phyloP scores from a whole-genome alignment of 2,329 filamentous ascomycete genomes.

The Ascomycota sp. region DNA sequence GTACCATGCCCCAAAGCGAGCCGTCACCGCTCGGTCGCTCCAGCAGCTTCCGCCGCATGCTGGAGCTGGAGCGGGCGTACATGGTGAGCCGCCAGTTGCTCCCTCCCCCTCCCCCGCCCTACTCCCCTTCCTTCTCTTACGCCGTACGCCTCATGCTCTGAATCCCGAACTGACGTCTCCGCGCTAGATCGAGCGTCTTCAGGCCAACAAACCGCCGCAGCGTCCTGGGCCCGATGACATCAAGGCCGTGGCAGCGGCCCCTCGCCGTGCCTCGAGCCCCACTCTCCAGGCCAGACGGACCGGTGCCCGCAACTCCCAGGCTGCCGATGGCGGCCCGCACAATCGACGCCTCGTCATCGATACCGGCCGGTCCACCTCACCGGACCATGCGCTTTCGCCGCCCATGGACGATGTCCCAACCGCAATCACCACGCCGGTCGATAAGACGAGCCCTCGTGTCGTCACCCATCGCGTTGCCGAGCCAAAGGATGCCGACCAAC shows the following conservation, averaged over 20 bases:
- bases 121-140: not conserved
- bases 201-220: conserved; percentile 2
- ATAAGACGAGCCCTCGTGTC: conserved; percentile 9
- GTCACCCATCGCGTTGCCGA: conserved; percentile 13
- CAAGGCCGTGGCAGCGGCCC: not conserved
- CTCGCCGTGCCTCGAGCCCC: not conserved
- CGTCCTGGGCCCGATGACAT: too few relatives aligned
- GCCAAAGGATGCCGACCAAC: conserved; percentile 10
- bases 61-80: conserved; percentile 35
- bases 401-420: conserved; percentile 1
- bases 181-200: conserved; percentile 6
- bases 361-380: too few relatives aligned
- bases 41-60: conserved; percentile 35
- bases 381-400: too few relatives aligned
- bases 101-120: not conserved
- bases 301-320: too few relatives aligned
- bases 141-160: too few relatives aligned
- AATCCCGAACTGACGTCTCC: too few relatives aligned
- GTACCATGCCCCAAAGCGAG: conserved; percentile 3
- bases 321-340: too few relatives aligned
- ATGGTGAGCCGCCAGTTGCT: conserved; percentile 24
- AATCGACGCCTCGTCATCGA: too few relatives aligned
- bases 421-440: conserved; percentile 3
- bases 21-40: conserved; percentile 11
- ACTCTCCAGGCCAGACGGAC: too few relatives aligned